Base-by-base conservation (phyloP, 306 rosid species). In the Fagus sylvatica region DNA sequence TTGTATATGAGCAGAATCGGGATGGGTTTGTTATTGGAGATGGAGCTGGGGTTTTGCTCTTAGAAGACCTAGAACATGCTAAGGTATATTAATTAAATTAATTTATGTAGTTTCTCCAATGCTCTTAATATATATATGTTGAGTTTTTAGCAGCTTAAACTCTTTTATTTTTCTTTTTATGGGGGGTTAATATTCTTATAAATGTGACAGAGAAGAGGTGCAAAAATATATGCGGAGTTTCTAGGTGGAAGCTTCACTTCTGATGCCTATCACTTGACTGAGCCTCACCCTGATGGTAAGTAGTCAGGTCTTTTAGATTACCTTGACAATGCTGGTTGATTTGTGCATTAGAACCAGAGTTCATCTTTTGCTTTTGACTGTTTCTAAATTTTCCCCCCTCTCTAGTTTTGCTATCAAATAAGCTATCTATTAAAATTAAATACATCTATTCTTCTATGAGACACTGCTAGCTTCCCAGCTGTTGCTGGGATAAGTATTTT, bases 1-100 rank as follows among this genome's bases (percentile, higher is more conserved):
- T 85, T 87, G 77, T 81, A 56, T 75, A 79, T 70, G 81, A 75
- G 71, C 97, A 94, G 98, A 90, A 87, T 69, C 96, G 98, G 54
- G 97, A 94, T 85, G 98, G 98, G 75, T 92, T 94, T 91, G 98
- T 94, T 60, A 85, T 94, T 97, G 97, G 98, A 48, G 98, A 94
- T 85, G 98, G 98, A 56, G 90, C 98, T 75, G 98, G 98, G 36
- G 97, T 87, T 82, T 86, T 94, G 88, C 87, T 94, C 80, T 76
- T 94, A 60, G 98, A 94, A 85, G 98, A 94, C 54, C 78, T 94
- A 76, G 98, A 94, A 86, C 98, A 94, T 81, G 98, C 98, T 36
- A 89, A 89, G 98, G 98, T 94, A 85, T 61, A n/a, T 60, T 17
- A 3, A 5, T 12, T 30, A 60, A 60, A 60, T 32, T 22, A 56